Percentiles rank a stretch among this genome's conserved stretches.
These are phyloP conservation scores for Singerocomus rubriflavus DNA, from an alignment of 1,284 basidiomycete species.

Conservation along the genomic window DNA sequence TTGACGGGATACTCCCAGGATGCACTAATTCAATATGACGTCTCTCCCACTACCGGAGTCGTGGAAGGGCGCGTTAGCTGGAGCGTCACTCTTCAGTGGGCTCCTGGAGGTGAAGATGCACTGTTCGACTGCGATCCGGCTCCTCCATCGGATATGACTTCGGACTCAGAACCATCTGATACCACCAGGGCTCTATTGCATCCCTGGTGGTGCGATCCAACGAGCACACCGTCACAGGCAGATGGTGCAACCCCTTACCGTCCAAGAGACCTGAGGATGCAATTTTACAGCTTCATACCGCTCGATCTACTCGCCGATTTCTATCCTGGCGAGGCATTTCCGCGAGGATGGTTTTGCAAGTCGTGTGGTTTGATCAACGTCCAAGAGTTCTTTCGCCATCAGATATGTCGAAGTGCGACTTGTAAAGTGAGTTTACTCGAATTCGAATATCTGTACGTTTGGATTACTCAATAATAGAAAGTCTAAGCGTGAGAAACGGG, in stretches of 20 bases:
- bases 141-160: background rate
- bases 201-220: slow-evolving; percentile 29
- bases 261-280: slow-evolving; percentile 25
- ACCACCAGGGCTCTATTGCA: slow-evolving; percentile 1
- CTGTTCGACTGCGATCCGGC: slow-evolving; percentile 5
- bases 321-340: slow-evolving; percentile 28
- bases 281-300: slow-evolving; percentile 35
- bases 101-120: slow-evolving; percentile 30
- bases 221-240: background rate
- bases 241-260: slow-evolving; percentile 1
- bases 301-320: slow-evolving; percentile 32
- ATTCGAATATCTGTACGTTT: background rate
- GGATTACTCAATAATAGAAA: slow-evolving; percentile 18
- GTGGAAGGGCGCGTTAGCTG: slow-evolving; percentile 27
- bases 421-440: slow-evolving; percentile 31
- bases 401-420: slow-evolving; percentile 32
- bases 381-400: slow-evolving; percentile 37
- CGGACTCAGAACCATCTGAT: background rate
- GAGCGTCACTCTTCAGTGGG: slow-evolving; percentile 30
- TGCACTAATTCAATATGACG: background rate
- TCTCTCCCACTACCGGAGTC: background rate
- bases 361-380: slow-evolving; percentile 39
- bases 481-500: slow-evolving; percentile 5
- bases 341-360: slow-evolving; percentile 39
- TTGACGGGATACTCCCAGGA: slow-evolving; percentile 16